phyloP scores from a whole-genome alignment of 352 stramenopile species.

The Globisporangium recalcitrans region DNA sequence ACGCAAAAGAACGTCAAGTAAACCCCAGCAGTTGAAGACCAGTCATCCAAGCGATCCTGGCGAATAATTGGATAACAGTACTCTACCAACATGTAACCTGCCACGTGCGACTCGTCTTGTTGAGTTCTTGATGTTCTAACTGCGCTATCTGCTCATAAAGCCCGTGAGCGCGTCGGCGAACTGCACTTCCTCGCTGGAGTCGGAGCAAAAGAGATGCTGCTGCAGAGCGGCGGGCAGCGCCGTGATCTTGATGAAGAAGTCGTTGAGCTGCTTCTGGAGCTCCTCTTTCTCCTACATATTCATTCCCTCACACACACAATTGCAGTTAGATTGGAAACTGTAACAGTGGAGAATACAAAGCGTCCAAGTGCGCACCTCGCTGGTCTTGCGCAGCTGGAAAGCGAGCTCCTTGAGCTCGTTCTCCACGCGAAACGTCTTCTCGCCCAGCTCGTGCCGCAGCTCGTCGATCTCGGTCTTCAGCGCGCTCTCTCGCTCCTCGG shows the following conservation, averaged over 20 bases:
- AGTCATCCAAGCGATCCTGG: neutral
- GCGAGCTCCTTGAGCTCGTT: conserved; percentile 49
- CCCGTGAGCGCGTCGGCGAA: conserved; percentile 72
- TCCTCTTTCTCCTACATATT: conserved; percentile 64
- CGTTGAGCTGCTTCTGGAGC: conserved; percentile 72
- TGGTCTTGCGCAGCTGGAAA: conserved; percentile 53
- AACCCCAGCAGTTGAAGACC: neutral
- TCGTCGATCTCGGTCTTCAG: conserved; percentile 37
- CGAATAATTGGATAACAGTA: neutral
- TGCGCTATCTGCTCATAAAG: conserved; percentile 60
- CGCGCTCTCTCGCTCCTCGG: conserved; percentile 45
- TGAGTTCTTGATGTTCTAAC: neutral
- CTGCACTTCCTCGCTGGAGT: conserved; percentile 30
- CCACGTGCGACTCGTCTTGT: neutral
- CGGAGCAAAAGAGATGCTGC: conserved; percentile 57
- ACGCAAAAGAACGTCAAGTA: conserved; percentile 38
- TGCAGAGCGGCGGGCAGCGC: conserved; percentile 61
- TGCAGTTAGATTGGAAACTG: conserved; percentile 1
- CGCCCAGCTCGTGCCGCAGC: conserved; percentile 49
- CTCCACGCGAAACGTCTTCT: conserved; percentile 64
- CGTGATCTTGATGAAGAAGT: conserved; percentile 74
- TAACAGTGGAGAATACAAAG: neutral
- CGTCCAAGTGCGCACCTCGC: conserved; percentile 32
- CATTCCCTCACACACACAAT: neutral
- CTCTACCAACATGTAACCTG: neutral